A percentile compares a stretch with the other conserved stretches of the same genome.
phyloP scores from a whole-genome alignment of 805 yeast species.

The Tetrapisispora arboricola region DNA sequence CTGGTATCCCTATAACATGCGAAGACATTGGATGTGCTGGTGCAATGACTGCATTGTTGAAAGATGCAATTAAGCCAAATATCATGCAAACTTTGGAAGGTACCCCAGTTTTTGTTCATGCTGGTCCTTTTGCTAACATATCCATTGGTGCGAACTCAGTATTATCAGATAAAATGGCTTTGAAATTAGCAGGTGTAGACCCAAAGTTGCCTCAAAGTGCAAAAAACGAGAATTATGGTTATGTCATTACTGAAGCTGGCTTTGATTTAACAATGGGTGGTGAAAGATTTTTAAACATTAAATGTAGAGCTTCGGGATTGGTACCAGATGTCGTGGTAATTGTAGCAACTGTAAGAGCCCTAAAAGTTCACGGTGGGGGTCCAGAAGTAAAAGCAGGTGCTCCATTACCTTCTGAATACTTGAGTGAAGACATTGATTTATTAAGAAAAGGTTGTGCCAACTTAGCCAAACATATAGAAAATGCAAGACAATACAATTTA shows the following conservation, averaged over 20 bases:
- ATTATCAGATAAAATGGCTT: constrained; percentile 72
- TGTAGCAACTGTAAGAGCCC: constrained; percentile 78
- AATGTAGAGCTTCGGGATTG: constrained; percentile 72
- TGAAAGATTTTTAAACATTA: constrained; percentile 74
- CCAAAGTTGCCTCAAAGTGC: constrained; percentile 35
- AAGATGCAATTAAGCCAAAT: constrained; percentile 77
- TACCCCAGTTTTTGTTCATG: constrained; percentile 79
- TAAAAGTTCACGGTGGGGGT: constrained; percentile 83
- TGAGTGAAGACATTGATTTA: constrained; percentile 59
- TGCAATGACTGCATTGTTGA: constrained; percentile 70
- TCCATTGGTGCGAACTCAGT: constrained; percentile 82
- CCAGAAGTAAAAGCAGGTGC: constrained; percentile 84
- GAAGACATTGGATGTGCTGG: constrained; percentile 84
- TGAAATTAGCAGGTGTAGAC: constrained; percentile 63
- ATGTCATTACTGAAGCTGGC: constrained; percentile 81
- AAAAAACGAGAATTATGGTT: constrained; percentile 49
- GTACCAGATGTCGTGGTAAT: constrained; percentile 68
- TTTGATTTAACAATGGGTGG: constrained; percentile 91
- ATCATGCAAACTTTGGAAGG: constrained; percentile 85
- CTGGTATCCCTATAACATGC: constrained; percentile 68
- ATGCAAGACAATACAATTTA: constrained; percentile 60
- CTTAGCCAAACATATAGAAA: constrained; percentile 65
- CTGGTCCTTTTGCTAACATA: constrained; percentile 83
- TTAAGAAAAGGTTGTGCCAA: constrained; percentile 63
- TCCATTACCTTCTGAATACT: constrained; percentile 62